Evolutionary conservation across 139 green algal genomes (phyloP).

Genomic region (Tetratostichococcus sp.): DNA sequence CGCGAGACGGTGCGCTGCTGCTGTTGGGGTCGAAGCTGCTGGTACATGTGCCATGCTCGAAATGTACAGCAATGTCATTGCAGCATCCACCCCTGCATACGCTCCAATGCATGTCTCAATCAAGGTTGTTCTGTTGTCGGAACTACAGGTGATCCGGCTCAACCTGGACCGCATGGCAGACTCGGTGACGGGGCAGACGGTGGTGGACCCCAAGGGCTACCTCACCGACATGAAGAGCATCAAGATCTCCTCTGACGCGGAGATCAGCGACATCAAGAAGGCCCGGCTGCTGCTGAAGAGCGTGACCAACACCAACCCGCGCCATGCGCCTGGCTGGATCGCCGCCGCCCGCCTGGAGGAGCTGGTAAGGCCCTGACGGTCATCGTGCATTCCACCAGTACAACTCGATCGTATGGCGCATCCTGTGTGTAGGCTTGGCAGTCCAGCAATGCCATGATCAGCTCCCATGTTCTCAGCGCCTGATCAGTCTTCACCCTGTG

Average conservation of each 20-base stretch:
- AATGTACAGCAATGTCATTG: no score
- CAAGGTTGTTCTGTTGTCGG: no score
- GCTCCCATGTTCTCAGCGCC: background rate
- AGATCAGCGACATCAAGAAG: conserved; percentile 98
- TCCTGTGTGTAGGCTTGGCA: background rate
- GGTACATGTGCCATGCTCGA: background rate
- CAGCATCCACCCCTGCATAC: no score
- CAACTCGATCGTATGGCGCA: background rate
- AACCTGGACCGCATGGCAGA: conserved; percentile 95
- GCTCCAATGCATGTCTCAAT: no score
- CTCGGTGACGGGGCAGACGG: conserved; percentile 87
- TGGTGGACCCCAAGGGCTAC: conserved; percentile 98
- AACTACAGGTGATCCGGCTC: conserved; percentile 81
- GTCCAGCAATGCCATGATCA: no score
- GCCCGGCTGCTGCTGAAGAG: conserved; percentile 92
- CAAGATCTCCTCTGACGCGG: conserved; percentile 69
- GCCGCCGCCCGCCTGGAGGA: conserved; percentile 86
- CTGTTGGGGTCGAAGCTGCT: no score
- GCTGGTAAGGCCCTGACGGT: conserved; percentile 23
- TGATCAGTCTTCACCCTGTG: no score
- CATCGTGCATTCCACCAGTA: background rate
- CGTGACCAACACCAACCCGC: conserved; percentile 94
- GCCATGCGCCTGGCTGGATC: conserved; percentile 96
- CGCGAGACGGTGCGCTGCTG: conserved; percentile 23
- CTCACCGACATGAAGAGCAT: conserved; percentile 91